Conservation (phyloP, 2,329 filamentous ascomycete species). For the Monosporascus cannonballus region DNA sequence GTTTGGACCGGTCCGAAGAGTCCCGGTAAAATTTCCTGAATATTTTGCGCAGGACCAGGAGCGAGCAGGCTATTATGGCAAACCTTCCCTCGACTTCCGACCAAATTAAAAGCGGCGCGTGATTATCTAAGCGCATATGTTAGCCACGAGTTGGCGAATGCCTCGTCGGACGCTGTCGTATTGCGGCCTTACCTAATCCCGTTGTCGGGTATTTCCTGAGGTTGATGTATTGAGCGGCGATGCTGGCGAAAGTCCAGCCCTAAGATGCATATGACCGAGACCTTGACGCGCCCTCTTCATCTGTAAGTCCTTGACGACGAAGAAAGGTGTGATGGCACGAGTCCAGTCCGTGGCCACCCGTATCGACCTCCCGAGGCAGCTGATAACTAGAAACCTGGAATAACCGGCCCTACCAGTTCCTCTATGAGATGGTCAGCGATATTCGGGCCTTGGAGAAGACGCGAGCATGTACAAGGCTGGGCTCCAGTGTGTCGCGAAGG, state of each 20-base stretch:
- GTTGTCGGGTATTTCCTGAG: not conserved
- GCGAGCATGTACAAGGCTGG: not conserved
- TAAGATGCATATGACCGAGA: conserved; percentile 7
- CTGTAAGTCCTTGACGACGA: conserved; percentile 9
- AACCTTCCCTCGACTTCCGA: not conserved
- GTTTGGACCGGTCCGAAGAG: not conserved
- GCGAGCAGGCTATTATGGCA: not conserved
- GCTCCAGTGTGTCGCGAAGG: not conserved
- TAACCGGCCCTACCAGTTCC: not conserved
- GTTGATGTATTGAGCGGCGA: not conserved
- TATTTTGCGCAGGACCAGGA: not conserved
- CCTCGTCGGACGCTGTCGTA: not conserved
- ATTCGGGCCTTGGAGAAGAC: not conserved
- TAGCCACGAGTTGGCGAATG: not conserved
- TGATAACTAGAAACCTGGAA: not conserved
- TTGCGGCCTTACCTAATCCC: not conserved
- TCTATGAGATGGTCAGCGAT: not conserved
- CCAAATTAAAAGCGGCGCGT: not conserved
- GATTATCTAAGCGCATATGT: not conserved
- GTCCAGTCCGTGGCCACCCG: conserved; percentile 9
- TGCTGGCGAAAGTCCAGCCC: conserved; percentile 1
- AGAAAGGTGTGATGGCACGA: conserved; percentile 8
- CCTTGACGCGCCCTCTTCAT: conserved; percentile 7
- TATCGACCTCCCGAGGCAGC: conserved; percentile 6
- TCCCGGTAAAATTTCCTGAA: not conserved